Conservation (phyloP, 2,329 filamentous ascomycete genomes). For the Hymenoscyphus occultus region DNA sequence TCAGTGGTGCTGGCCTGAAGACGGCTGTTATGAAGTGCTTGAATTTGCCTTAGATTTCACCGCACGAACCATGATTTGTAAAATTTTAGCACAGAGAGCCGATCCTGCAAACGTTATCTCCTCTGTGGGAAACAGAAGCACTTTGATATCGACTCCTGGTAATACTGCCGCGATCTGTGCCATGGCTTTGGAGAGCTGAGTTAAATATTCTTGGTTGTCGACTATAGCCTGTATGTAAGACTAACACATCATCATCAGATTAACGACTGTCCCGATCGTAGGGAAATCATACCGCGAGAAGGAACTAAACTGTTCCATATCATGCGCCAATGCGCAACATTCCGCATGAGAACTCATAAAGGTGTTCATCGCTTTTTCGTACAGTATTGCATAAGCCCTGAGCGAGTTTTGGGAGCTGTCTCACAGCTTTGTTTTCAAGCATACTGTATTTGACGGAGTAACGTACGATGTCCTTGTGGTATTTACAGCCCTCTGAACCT, state of each 20-base stretch:
- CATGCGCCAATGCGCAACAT: conserved; percentile 20
- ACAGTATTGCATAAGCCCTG: conserved; percentile 1
- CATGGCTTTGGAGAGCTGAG: conserved; percentile 10
- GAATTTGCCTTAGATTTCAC: conserved; percentile 24
- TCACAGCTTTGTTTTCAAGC: neutral
- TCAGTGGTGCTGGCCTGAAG: conserved; percentile 24
- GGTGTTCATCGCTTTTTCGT: conserved; percentile 14
- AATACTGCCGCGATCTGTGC: conserved; percentile 17
- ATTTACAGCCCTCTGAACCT: neutral
- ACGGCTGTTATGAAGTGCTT: conserved; percentile 26
- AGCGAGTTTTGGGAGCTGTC: neutral
- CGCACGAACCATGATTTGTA: conserved; percentile 31
- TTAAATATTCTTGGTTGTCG: conserved; percentile 17
- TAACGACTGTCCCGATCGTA: neutral
- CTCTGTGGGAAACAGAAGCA: conserved; percentile 27
- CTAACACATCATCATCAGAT: neutral
- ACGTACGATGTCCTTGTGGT: neutral
- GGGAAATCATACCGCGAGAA: conserved; percentile 12
- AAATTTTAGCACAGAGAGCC: conserved; percentile 31
- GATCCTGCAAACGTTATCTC: conserved; percentile 26
- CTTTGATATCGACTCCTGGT: conserved; percentile 13
- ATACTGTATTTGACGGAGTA: neutral
- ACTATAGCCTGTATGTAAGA: conserved; percentile 7
- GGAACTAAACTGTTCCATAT: conserved; percentile 21
- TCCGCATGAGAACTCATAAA: conserved; percentile 16